phyloP scores from a whole-genome alignment of 306 rosid genomes.

The Lathyrus oleraceus region DNA sequence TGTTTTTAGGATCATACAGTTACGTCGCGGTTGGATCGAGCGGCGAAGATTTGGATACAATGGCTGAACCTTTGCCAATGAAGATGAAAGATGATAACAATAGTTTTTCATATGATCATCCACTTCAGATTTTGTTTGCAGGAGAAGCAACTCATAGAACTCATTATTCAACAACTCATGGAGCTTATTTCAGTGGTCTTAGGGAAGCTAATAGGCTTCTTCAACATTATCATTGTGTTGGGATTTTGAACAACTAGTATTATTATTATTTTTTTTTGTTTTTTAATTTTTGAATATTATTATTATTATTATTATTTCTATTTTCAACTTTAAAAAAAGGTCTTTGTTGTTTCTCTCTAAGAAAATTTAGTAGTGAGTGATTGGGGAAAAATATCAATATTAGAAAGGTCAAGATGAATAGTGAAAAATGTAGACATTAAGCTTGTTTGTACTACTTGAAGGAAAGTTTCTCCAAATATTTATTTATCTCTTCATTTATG shows the following conservation, averaged over 20 bases:
- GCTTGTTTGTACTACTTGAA: constrained; percentile 58
- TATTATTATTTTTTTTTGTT: constrained; percentile 17
- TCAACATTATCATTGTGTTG: constrained; percentile 73
- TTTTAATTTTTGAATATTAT: constrained; percentile 39
- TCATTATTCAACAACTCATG: constrained; percentile 98
- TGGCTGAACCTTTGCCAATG: constrained; percentile 88
- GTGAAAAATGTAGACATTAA: constrained; percentile 51
- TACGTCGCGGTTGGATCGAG: constrained; percentile 90
- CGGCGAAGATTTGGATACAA: constrained; percentile 77
- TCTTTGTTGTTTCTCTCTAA: constrained; percentile 52
- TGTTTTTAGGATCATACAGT: constrained; percentile 85
- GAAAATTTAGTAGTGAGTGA: constrained; percentile 40
- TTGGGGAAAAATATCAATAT: constrained; percentile 34
- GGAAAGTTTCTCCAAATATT: constrained; percentile 36
- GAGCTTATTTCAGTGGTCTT: constrained; percentile 96
- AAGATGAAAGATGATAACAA: constrained; percentile 20
- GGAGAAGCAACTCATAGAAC: constrained; percentile 99
- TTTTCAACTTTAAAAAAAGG: constrained; percentile 50
- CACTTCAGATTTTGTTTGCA: constrained; percentile 90
- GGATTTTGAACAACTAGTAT: constrained; percentile 48
- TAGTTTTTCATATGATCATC: constrained; percentile 42
- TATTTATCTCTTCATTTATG: constrained; percentile 47
- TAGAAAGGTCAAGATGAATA: constrained; percentile 46
- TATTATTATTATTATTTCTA: constrained; percentile 43
- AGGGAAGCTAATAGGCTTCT: constrained; percentile 97